Evolutionary conservation across 2,329 filamentous ascomycete genomes (phyloP).

Genomic region (Trichoderma sp.): DNA sequence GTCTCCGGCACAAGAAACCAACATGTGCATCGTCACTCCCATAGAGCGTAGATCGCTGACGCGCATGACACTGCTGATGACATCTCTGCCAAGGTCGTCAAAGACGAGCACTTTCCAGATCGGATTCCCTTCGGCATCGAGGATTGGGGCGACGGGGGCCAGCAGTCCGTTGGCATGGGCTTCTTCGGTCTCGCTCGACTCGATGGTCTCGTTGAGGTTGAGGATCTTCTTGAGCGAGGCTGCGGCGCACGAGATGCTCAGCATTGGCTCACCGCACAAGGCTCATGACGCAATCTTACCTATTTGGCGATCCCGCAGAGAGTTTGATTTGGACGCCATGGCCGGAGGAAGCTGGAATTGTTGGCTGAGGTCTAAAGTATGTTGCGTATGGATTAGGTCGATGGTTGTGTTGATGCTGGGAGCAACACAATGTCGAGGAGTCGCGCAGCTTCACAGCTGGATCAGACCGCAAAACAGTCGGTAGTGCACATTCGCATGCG

Average conservation of each 20-base stretch:
- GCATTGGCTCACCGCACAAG: not conserved
- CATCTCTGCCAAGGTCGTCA: constrained; percentile 86
- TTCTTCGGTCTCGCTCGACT: constrained; percentile 64
- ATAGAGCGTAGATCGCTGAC: constrained; percentile 91
- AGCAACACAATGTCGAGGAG: constrained; percentile 14
- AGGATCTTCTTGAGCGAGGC: constrained; percentile 94
- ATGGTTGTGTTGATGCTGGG: not conserved
- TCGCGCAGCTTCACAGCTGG: constrained; percentile 19
- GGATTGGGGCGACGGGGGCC: constrained; percentile 72
- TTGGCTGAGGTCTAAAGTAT: not conserved
- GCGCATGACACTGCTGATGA: constrained; percentile 92
- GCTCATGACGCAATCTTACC: constrained; percentile 38
- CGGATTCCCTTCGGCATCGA: constrained; percentile 85
- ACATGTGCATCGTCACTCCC: constrained; percentile 98
- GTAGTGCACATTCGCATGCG: not conserved
- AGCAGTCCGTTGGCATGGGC: constrained; percentile 64
- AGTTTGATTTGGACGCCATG: constrained; percentile 52
- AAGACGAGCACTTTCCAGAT: constrained; percentile 99
- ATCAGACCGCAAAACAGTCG: constrained; percentile 13
- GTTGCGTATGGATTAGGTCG: not conserved
- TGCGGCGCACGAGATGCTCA: constrained; percentile 41
- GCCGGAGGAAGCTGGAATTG: not conserved
- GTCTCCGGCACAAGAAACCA: constrained; percentile 35
- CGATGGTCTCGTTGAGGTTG: constrained; percentile 80
- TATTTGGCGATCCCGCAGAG: constrained; percentile 56